Evolutionary conservation across 495 filamentous ascomycete species (phyloP), one percentile per base, ranked within the genome.

Genomic region (Margaritispora aquatica): DNA sequence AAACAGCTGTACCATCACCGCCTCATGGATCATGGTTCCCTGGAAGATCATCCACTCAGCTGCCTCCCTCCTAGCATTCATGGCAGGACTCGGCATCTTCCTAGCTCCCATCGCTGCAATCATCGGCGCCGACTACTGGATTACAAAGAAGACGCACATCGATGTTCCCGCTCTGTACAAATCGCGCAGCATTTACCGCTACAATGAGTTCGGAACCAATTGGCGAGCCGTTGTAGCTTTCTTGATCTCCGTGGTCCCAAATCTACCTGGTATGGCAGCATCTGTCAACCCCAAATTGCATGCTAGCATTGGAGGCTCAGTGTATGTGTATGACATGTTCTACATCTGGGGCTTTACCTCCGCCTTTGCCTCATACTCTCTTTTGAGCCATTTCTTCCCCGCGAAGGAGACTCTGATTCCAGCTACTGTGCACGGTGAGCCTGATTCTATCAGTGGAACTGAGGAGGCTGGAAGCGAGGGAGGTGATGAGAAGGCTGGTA

Each of bases 11-110:
- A 83, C 83, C 1, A 44, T 87, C 24, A 70, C 82, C 0, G 83
- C 78, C 0, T 66, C 64, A 17, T 86, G 81, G 81, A 75, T 76
- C 52, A 78, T 86, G 58, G 81, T 83, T 5, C 81, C 82, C 10
- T 86, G 83, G 83, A 83, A 81, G 68, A 86, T 86, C 68, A 77
- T 85, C 48, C 75, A 71, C 50, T 80, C 75, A 0, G 83, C 83
- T 15, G 74, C 73, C 13, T 80, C 75, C 17, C 80, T 86, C 55
- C 71, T 86, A 1, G 78, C 71, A 49, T 86, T 86, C 72, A 83
- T 86, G 82, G 61, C 66, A 13, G 69, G 69, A 36, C 67, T 75
- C 8, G 73, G 71, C 19, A 74, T 76, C 58, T 77, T 76, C 68
- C 68, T 77, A 7, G 73, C 74, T 17, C 75, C 75, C 7, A 75